Evolutionary conservation across 2,329 filamentous ascomycete species (phyloP).

Genomic region (Phialophora expanda): DNA sequence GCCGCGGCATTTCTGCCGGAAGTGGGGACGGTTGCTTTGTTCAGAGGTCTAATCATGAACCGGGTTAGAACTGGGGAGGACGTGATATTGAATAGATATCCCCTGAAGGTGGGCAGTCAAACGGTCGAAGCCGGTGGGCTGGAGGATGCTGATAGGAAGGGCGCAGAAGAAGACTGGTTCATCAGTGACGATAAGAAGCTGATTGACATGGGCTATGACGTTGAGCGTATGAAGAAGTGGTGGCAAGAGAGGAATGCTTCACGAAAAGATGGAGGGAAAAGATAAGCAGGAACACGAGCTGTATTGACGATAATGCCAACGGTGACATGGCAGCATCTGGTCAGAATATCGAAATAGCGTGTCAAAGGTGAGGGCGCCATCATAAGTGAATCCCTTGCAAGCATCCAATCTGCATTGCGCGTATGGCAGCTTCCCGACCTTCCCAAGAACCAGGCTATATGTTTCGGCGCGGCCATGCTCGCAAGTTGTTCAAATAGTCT

Average conservation of each 20-base stretch:
- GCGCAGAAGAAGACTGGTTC: slow-evolving; percentile 39
- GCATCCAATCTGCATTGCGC: neutral
- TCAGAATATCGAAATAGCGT: neutral
- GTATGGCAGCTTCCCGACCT: neutral
- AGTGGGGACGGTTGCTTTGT: slow-evolving; percentile 41
- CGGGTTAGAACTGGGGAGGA: slow-evolving; percentile 31
- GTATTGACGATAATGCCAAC: neutral
- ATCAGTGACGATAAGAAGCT: slow-evolving; percentile 34
- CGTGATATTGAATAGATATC: slow-evolving; percentile 43
- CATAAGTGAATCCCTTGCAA: neutral
- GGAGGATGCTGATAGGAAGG: neutral
- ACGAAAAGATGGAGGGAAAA: neutral
- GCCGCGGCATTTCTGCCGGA: slow-evolving; percentile 40
- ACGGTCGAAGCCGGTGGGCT: slow-evolving; percentile 1
- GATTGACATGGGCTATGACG: slow-evolving; percentile 33
- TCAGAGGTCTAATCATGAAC: slow-evolving; percentile 42
- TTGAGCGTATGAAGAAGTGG: slow-evolving; percentile 35
- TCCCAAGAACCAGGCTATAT: neutral
- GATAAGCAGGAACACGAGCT: neutral
- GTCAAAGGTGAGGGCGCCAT: too few relatives aligned
- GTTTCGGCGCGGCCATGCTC: neutral
- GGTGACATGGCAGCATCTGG: neutral
- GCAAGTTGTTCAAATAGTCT: too few relatives aligned
- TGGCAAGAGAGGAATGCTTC: slow-evolving; percentile 31
- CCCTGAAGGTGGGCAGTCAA: slow-evolving; percentile 16